Evolutionary conservation across 1,284 basidiomycete genomes (phyloP), one percentile per base, ranked within the genome.

Genomic region (Ustilago cynodontis): DNA sequence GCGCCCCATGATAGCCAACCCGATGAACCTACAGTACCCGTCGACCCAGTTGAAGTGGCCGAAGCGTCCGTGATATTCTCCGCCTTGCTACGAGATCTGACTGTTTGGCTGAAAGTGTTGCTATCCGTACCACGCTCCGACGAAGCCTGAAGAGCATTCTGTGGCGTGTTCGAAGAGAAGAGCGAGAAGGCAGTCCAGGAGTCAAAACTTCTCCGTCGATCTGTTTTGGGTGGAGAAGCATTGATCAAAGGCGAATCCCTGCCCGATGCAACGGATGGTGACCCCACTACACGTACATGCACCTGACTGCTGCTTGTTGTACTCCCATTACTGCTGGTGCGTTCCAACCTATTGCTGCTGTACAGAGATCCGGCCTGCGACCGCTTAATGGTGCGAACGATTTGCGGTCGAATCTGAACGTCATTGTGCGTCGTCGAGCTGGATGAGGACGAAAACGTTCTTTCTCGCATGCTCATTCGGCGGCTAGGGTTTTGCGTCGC

Each of bases 381-480:
- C 3, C 63, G 55, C 33, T 72, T 66, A 53, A 72, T 67, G 8
- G 70, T 64, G 3, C 70, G 60, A 8, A 72, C 70, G 11, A 72
- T 72, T 43, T 72, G 70, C 4, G 70, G 70, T 24, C 70, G 14
- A n/a, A 72, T 72, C 31, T 72, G 70, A 8, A 72, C 56, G 11
- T 72, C 70, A 37, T 51, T 65, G 20, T 65, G 63, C 39, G 61
- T 55, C 26, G 51, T 64, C 28, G 67, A 70, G 39, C 68, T 61
- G 1, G 62, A 65, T 3, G 68, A 71, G 1, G 57, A 56, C 4
- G 68, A 71, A 7, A 65, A 43, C 2, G 57, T 65, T 2, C 68
- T 53, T 8, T 61, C 55, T 7, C 68, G 62, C 58, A 55, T 61
- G 11, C 54, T 35, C 11, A 65, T 20, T 6, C 53, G 61, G 10